phyloP scores from a whole-genome alignment of 1,284 basidiomycete genomes.

The Bjerkandera adusta region DNA sequence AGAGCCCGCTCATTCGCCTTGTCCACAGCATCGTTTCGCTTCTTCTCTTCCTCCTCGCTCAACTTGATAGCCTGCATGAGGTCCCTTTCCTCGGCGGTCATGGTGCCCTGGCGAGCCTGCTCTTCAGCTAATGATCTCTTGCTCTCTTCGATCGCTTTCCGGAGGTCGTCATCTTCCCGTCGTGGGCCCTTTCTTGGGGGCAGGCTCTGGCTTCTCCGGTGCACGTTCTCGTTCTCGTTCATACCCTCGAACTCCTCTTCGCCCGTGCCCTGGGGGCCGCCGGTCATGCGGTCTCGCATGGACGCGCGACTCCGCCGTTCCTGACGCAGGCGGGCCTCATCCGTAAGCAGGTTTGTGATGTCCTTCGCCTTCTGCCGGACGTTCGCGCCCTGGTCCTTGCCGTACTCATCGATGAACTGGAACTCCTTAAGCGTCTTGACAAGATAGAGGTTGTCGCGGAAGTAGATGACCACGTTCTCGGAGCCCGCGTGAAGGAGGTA shows the following conservation, averaged over 20 bases:
- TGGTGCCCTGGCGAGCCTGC: constrained; percentile 45
- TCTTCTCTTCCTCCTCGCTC: constrained; percentile 87
- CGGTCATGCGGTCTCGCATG: constrained; percentile 95
- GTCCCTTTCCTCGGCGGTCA: constrained; percentile 75
- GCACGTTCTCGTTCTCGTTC: constrained; percentile 44
- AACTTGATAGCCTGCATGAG: constrained; percentile 75
- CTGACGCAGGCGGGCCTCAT: constrained; percentile 83
- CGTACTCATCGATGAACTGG: constrained; percentile 93
- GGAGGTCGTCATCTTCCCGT: constrained; percentile 79
- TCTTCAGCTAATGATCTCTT: constrained; percentile 79
- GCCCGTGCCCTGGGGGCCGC: constrained; percentile 44
- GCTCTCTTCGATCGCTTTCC: constrained; percentile 84
- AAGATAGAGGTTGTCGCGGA: constrained; percentile 96
- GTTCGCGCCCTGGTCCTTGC: constrained; percentile 97
- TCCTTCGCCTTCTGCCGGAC: constrained; percentile 99
- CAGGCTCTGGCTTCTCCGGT: constrained; percentile 42
- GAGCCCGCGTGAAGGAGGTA: constrained; percentile 96
- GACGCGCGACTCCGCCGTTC: constrained; percentile 83
- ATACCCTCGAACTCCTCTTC: constrained; percentile 42
- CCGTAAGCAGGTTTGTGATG: constrained; percentile 94
- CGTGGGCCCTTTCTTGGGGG: constrained; percentile 24
- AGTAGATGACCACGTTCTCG: constrained; percentile 98
- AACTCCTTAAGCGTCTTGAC: constrained; percentile 99
- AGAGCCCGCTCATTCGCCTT: constrained; percentile 74
- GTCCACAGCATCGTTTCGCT: constrained; percentile 66